phyloP scores from a whole-genome alignment of 139 green algal genomes.

The Chlorella sp. region DNA sequence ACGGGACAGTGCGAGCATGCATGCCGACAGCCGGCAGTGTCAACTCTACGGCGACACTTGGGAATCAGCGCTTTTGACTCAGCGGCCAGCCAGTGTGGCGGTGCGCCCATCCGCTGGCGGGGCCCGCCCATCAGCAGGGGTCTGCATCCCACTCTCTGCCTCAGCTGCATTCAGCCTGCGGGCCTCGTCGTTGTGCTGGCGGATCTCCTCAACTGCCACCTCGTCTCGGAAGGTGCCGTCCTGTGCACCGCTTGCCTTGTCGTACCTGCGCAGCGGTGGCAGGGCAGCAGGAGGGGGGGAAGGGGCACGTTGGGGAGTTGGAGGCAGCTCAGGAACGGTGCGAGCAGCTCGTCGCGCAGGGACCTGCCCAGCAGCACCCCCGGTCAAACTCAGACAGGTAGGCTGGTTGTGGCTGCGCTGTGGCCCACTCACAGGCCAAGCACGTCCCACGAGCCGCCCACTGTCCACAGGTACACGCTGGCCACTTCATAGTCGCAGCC shows the following conservation, averaged over 20 bases:
- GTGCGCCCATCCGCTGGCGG: too few species aligned
- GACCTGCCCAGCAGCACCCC: too few species aligned
- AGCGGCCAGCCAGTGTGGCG: too few species aligned
- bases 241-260: not conserved
- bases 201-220: conserved; percentile 10
- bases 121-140: too few species aligned
- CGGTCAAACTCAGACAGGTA: not conserved
- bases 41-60: too few species aligned
- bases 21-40: too few species aligned
- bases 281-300: not conserved
- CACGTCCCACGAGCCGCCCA: conserved; percentile 17
- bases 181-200: not conserved
- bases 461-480: not conserved
- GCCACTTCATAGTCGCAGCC: not conserved
- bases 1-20: too few species aligned
- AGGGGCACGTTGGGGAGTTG: not conserved
- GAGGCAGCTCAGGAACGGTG: not conserved
- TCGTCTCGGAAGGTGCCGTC: not conserved
- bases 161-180: not conserved
- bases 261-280: not conserved
- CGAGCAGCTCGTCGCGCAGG: not conserved
- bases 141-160: not conserved
- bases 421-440: conserved; percentile 2
- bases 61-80: too few species aligned
- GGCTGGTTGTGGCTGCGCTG: not conserved